Percentiles rank a stretch among this genome's conserved stretches.
These are phyloP conservation scores for Plantago elongata DNA, from an alignment of 257 asterid species.

Conservation along the genomic window DNA sequence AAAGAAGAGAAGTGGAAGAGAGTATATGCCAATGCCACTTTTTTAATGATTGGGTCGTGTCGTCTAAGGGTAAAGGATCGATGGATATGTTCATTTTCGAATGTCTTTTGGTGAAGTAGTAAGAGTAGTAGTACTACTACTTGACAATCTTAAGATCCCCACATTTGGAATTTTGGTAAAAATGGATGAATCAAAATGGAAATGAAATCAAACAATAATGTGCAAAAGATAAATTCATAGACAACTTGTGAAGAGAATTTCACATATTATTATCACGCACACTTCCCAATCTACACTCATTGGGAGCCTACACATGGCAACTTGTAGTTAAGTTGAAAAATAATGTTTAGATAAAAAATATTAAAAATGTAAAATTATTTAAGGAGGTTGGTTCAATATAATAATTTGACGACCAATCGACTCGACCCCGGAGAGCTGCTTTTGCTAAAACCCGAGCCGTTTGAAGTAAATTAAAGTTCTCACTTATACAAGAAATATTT, in stretches of 20 bases:
- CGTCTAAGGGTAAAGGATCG: neutral
- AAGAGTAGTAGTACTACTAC: too few species aligned
- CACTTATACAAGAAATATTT: too few species aligned
- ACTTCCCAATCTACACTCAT: neutral
- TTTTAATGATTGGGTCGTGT: conserved; percentile 11
- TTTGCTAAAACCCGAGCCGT: too few species aligned
- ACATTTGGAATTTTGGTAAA: conserved; percentile 24
- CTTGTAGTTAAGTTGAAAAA: too few species aligned
- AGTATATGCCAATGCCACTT: conserved; percentile 17
- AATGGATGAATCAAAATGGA: too few species aligned
- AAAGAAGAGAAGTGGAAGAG: conserved; percentile 17
- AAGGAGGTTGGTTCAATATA: too few species aligned
- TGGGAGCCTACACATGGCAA: neutral
- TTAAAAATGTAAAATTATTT: too few species aligned
- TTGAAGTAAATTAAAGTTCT: too few species aligned
- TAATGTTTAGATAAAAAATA: too few species aligned
- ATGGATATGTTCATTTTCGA: conserved; percentile 7
- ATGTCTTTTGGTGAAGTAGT: conserved; percentile 12
- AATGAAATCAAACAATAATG: neutral
- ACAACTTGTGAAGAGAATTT: neutral
- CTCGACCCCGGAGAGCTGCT: too few species aligned
- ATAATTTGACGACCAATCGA: too few species aligned
- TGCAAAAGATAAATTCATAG: neutral
- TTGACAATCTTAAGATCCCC: conserved; percentile 30
- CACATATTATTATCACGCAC: too few species aligned